A percentile compares a stretch with the other conserved stretches of the same genome.
Conservation (phyloP, 768 basidiomycete genomes). For the Hydnomerulius pinastri region DNA sequence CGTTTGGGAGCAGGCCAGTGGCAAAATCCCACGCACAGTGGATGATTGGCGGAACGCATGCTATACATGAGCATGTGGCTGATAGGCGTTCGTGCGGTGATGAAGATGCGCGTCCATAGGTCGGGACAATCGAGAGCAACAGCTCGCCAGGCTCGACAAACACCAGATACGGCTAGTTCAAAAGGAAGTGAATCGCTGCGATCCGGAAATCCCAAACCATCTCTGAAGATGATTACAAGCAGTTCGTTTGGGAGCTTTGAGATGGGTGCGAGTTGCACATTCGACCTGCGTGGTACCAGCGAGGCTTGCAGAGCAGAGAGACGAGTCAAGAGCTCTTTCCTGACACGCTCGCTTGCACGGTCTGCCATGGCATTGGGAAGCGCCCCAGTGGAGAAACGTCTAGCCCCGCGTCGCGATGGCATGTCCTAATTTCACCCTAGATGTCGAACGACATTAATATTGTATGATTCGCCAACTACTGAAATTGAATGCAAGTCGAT, state of each 20-base stretch:
- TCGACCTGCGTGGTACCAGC: neutral
- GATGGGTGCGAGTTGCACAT: slow-evolving; percentile 16
- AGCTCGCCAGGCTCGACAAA: slow-evolving; percentile 15
- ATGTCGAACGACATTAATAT: too few relatives aligned
- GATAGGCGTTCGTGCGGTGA: slow-evolving; percentile 14
- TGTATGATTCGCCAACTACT: too few relatives aligned
- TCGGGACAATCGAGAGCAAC: slow-evolving; percentile 4
- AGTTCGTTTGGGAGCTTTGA: slow-evolving; percentile 22
- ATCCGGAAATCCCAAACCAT: slow-evolving; percentile 5
- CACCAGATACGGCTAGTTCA: slow-evolving; percentile 5
- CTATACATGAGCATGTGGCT: slow-evolving; percentile 1
- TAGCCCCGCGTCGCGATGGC: neutral
- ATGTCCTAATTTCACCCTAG: neutral
- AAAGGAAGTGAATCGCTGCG: slow-evolving; percentile 1
- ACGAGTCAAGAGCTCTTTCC: neutral
- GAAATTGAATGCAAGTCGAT: too few relatives aligned
- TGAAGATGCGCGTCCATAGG: slow-evolving; percentile 14
- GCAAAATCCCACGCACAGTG: slow-evolving; percentile 11
- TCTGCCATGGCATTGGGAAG: neutral
- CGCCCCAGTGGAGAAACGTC: neutral
- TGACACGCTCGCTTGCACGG: neutral
- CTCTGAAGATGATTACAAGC: slow-evolving; percentile 14
- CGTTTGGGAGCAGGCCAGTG: slow-evolving; percentile 7
- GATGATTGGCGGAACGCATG: slow-evolving; percentile 13
- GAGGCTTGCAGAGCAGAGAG: neutral